phyloP scores from a whole-genome alignment of 2,329 filamentous ascomycete species.

The Arthrocladium fulminans region DNA sequence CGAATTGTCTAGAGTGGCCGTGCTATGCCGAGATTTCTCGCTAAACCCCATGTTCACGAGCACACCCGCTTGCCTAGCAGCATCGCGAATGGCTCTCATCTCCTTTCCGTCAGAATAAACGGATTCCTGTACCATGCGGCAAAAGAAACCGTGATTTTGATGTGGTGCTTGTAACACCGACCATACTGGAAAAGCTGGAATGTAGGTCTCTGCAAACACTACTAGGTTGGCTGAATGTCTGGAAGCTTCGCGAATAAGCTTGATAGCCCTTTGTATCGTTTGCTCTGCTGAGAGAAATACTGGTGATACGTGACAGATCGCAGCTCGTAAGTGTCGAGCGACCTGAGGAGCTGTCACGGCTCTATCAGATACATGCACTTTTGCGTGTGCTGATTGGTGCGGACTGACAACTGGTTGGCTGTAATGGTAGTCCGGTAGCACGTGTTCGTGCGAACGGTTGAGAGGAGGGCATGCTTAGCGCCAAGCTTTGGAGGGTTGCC shows the following conservation, averaged over 20 bases:
- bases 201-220: conserved; percentile 47
- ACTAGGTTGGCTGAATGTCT: conserved; percentile 40
- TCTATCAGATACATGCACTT: too few species aligned
- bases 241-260: conserved; percentile 39
- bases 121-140: conserved; percentile 38
- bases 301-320: conserved; percentile 30
- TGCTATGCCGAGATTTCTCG: conserved; percentile 38
- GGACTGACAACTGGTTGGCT: too few species aligned
- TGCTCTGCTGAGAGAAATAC: conserved; percentile 39
- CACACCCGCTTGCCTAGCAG: conserved; percentile 31
- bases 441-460: too few species aligned
- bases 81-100: conserved; percentile 32
- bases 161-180: conserved; percentile 39
- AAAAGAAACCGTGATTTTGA: conserved; percentile 44
- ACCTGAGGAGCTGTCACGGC: not conserved
- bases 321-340: conserved; percentile 20
- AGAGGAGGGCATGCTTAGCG: too few species aligned
- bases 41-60: conserved; percentile 45
- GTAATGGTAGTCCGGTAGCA: too few species aligned
- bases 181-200: conserved; percentile 48
- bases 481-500: too few species aligned
- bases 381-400: too few species aligned
- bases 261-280: conserved; percentile 42
- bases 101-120: conserved; percentile 41
- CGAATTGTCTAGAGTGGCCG: conserved; percentile 44